Conservation (phyloP, 2,329 filamentous ascomycete genomes). For the Daldinia eschscholtzii region DNA sequence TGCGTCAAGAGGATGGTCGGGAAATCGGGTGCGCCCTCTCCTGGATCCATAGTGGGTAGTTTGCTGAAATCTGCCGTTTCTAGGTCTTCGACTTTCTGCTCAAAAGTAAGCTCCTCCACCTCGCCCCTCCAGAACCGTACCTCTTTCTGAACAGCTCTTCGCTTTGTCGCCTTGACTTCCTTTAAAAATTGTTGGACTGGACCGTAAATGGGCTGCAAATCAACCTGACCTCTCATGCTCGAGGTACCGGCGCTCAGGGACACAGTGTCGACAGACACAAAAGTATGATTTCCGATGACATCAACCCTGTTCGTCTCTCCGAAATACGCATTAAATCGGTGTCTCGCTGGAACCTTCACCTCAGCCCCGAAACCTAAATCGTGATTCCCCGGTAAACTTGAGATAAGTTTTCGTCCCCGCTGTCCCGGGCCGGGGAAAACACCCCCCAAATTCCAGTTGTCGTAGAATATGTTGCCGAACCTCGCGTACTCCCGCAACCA, state of each 20-base stretch:
- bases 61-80: slow-evolving; percentile 60
- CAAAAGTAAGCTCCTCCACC: slow-evolving; percentile 66
- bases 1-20: slow-evolving; percentile 92
- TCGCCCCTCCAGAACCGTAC: slow-evolving; percentile 74
- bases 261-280: slow-evolving; percentile 90
- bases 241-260: slow-evolving; percentile 81
- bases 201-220: slow-evolving; percentile 75
- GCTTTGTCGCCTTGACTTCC: slow-evolving; percentile 72
- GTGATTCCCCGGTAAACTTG: slow-evolving; percentile 92
- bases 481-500: slow-evolving; percentile 90
- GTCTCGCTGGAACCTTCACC: slow-evolving; percentile 82
- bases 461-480: slow-evolving; percentile 87
- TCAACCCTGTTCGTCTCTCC: slow-evolving; percentile 93
- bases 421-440: slow-evolving; percentile 68
- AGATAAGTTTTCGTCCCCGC: slow-evolving; percentile 80
- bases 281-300: slow-evolving; percentile 92
- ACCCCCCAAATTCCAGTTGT: slow-evolving; percentile 72
- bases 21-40: slow-evolving; percentile 69
- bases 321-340: slow-evolving; percentile 89
- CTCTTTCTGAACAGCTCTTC: slow-evolving; percentile 76
- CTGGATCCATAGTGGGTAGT: slow-evolving; percentile 57
- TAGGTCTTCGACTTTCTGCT: slow-evolving; percentile 71
- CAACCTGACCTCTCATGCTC: slow-evolving; percentile 63
- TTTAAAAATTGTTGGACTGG: slow-evolving; percentile 83
- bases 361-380: slow-evolving; percentile 91